Percentiles rank a stretch among this genome's conserved stretches.
These are phyloP conservation scores for Ceratobasidium theobromae DNA, from an alignment of 1,284 basidiomycete genomes.

Conservation along the genomic window DNA sequence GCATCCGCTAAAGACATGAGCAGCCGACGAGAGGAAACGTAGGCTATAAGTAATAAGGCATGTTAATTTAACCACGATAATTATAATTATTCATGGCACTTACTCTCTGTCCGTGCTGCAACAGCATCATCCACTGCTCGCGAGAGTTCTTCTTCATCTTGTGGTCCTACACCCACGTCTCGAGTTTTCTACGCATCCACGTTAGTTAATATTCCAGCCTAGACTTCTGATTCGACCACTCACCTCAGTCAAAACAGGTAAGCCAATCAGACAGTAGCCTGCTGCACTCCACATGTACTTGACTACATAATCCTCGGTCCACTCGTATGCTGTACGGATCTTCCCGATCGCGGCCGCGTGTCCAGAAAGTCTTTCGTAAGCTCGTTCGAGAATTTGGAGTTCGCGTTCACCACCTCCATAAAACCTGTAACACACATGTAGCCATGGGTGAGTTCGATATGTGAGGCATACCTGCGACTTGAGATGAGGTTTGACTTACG, in stretches of 20 bases:
- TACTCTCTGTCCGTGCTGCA: constrained; percentile 65
- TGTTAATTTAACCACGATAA: constrained; percentile 9
- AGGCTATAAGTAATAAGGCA: constrained; percentile 54
- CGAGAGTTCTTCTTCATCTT: not conserved
- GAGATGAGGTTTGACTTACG: constrained; percentile 56
- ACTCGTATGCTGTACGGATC: constrained; percentile 82
- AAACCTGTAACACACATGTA: constrained; percentile 58
- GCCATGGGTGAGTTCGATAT: not conserved
- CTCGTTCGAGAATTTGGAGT: constrained; percentile 75
- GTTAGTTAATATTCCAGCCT: constrained; percentile 39
- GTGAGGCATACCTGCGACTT: not conserved
- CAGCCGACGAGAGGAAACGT: constrained; percentile 92
- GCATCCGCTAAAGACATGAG: constrained; percentile 93
- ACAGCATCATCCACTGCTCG: constrained; percentile 45
- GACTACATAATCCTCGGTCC: constrained; percentile 93
- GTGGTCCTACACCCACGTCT: constrained; percentile 11
- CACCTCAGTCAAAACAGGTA: constrained; percentile 63
- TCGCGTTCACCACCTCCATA: constrained; percentile 90
- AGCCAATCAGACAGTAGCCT: constrained; percentile 85
- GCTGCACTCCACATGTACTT: constrained; percentile 93
- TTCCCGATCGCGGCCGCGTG: constrained; percentile 94
- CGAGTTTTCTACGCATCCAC: constrained; percentile 49
- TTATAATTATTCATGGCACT: constrained; percentile 38
- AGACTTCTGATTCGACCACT: constrained; percentile 52
- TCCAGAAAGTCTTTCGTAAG: constrained; percentile 79